phyloP scores from a whole-genome alignment of 371 early-diverging fungal genomes.

The Mortierella sp. region DNA sequence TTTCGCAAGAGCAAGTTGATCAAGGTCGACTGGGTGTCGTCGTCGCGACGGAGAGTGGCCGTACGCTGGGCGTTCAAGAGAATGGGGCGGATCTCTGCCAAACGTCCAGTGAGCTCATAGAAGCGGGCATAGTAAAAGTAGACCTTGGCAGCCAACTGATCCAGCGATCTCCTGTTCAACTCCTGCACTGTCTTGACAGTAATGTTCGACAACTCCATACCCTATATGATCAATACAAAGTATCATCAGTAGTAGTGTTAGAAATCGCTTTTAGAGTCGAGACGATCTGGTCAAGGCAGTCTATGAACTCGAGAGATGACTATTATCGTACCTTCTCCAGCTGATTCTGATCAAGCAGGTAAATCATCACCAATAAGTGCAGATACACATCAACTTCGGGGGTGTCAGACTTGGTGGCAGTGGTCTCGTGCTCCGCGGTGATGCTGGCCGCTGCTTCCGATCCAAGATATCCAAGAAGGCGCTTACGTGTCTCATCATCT shows the following conservation, averaged over 20 bases:
- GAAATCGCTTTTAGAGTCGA: background rate
- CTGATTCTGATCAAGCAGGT: slow-evolving; percentile 84
- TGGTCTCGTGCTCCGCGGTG: slow-evolving; percentile 63
- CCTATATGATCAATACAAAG: slow-evolving; percentile 59
- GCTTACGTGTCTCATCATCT: slow-evolving; percentile 57
- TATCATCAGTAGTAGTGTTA: background rate
- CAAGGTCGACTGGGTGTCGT: slow-evolving; percentile 90
- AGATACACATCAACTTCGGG: slow-evolving; percentile 93
- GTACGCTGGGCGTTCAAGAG: slow-evolving; percentile 91
- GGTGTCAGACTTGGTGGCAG: slow-evolving; percentile 61
- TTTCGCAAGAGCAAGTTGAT: slow-evolving; percentile 91
- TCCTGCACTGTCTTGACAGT: slow-evolving; percentile 72
- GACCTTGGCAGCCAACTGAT: slow-evolving; percentile 89
- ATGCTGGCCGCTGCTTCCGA: slow-evolving; percentile 60
- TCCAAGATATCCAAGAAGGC: slow-evolving; percentile 57
- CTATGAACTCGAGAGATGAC: background rate
- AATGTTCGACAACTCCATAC: slow-evolving; percentile 74
- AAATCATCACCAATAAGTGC: slow-evolving; percentile 82
- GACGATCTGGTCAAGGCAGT: background rate
- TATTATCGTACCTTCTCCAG: slow-evolving; percentile 70
- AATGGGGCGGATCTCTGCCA: slow-evolving; percentile 84
- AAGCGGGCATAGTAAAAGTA: slow-evolving; percentile 95
- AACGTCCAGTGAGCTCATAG: slow-evolving; percentile 79
- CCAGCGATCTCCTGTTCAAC: slow-evolving; percentile 91
- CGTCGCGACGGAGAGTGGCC: slow-evolving; percentile 91